A percentile compares a stretch with the other conserved stretches of the same genome.
Conservation (phyloP, 495 filamentous ascomycete genomes). For the Xylaria cubensis region DNA sequence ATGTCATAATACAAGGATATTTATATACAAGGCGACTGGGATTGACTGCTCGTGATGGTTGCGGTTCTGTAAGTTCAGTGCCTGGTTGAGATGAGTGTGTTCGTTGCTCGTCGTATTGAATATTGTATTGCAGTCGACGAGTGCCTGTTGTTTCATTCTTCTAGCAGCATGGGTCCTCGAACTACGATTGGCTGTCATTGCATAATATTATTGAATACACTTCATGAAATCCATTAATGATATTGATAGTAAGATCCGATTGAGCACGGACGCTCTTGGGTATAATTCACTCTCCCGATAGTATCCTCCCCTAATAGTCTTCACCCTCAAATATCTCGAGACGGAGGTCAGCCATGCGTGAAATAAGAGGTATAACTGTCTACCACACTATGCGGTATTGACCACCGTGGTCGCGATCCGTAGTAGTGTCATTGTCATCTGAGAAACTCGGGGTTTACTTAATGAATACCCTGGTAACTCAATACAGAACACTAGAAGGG, state of each 20-base stretch:
- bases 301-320: not conserved
- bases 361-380: not conserved
- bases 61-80: too few relatives aligned
- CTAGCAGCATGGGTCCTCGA: not conserved
- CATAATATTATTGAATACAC: not conserved
- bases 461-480: not conserved
- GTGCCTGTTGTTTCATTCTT: not conserved
- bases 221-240: not conserved
- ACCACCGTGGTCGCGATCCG: not conserved
- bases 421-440: not conserved
- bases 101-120: too few relatives aligned
- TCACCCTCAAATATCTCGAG: not conserved
- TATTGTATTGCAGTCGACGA: too few relatives aligned
- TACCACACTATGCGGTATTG: not conserved
- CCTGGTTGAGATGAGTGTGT: too few relatives aligned
- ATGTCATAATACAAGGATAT: not conserved
- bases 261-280: not conserved
- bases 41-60: too few relatives aligned
- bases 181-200: not conserved
- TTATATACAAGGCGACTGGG: not conserved
- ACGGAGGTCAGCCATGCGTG: not conserved
- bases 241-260: not conserved
- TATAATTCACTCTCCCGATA: not conserved
- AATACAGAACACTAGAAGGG: not conserved
- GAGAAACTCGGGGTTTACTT: not conserved